Conservation (phyloP, 2,329 filamentous ascomycete genomes). For the Ascochyta lentis region DNA sequence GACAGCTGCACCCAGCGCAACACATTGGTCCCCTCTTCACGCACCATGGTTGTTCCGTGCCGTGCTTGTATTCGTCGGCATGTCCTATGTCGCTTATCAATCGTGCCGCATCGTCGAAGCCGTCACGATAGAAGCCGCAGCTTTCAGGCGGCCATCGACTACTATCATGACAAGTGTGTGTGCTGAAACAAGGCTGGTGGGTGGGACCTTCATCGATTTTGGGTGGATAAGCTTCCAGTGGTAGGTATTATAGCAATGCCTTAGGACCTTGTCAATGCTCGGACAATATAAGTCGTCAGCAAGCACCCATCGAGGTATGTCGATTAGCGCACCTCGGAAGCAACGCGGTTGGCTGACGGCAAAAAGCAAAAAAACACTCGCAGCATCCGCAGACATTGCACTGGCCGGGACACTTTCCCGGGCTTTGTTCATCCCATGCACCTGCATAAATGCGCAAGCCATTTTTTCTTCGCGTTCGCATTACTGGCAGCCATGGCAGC, state of each 20-base stretch:
- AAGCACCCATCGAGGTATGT: background rate
- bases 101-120: background rate
- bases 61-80: background rate
- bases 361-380: slow-evolving; percentile 1
- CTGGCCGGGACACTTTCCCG: background rate
- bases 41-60: background rate
- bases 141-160: background rate
- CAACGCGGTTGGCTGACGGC: slow-evolving; percentile 10
- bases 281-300: slow-evolving; percentile 1
- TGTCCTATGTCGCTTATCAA: background rate
- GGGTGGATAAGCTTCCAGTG: background rate
- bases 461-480: background rate
- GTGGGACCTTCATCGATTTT: background rate
- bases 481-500: background rate
- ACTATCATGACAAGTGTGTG: background rate
- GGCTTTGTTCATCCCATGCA: background rate
- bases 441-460: slow-evolving; percentile 1
- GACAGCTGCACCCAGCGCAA: background rate
- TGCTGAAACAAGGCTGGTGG: background rate
- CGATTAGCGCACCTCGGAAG: slow-evolving; percentile 6
- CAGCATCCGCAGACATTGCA: background rate
- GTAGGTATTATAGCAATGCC: background rate
- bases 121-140: background rate
- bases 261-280: background rate
- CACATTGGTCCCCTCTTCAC: background rate